Conservation (phyloP, 148 eudicot species). For the Rhododendron mucronatum region DNA sequence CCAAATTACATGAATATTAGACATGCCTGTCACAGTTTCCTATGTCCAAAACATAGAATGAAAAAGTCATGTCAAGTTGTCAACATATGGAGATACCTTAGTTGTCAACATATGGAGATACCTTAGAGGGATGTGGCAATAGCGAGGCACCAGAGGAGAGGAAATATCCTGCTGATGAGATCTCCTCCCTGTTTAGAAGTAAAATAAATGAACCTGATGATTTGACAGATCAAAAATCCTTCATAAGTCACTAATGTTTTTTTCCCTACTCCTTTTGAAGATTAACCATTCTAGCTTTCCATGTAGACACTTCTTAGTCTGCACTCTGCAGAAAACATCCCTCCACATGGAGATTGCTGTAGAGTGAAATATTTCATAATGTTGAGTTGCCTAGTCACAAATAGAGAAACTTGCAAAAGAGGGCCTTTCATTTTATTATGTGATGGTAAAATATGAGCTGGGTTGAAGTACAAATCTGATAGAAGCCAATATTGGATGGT, state of each 20-base stretch:
- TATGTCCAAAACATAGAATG: not conserved
- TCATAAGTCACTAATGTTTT: not conserved
- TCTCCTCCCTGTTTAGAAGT: slow-evolving; percentile 29
- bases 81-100: too few species aligned
- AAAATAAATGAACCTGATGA: not conserved
- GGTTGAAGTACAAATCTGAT: not conserved
- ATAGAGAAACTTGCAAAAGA: not conserved
- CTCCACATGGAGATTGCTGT: not conserved
- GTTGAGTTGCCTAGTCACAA: not conserved
- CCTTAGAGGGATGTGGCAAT: slow-evolving; percentile 67
- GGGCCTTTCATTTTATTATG: not conserved
- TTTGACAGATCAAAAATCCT: not conserved
- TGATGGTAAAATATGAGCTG: not conserved
- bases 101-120: slow-evolving; percentile 15
- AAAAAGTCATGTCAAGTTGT: slow-evolving; percentile 1
- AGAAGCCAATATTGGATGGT: not conserved
- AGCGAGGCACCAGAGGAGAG: slow-evolving; percentile 69
- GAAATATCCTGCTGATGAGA: slow-evolving; percentile 19
- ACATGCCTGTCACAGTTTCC: not conserved
- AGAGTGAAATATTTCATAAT: not conserved
- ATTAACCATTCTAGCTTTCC: not conserved
- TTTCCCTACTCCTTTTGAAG: not conserved
- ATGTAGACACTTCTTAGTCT: not conserved
- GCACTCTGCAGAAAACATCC: not conserved
- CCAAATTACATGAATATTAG: not conserved